These are phyloP conservation scores for Spergularia azorica DNA, from an alignment of 179 eudicot genomes.

Conservation along the genomic window DNA sequence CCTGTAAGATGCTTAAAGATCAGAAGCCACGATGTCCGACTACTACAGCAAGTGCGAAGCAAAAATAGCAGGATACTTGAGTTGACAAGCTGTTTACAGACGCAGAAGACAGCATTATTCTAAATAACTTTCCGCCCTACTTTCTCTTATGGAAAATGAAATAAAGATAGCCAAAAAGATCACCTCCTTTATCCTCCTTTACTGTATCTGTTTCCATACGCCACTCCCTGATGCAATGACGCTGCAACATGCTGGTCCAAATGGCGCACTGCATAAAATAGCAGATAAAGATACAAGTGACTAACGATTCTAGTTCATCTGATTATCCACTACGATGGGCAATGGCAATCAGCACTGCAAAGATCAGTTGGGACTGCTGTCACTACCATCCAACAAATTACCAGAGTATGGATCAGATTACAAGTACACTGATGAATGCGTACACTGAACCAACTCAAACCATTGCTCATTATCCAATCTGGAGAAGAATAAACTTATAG, in stretches of 20 bases:
- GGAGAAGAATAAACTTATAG: neutral
- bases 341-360: neutral
- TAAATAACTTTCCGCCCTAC: neutral
- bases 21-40: neutral
- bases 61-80: neutral
- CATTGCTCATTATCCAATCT: neutral
- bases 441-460: neutral
- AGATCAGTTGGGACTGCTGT: neutral
- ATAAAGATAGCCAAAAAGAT: neutral
- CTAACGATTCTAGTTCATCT: neutral
- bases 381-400: no score
- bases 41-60: neutral
- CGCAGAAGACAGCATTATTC: neutral
- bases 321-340: no score
- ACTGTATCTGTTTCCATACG: neutral
- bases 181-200: neutral
- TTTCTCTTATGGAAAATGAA: neutral
- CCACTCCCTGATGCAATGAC: neutral
- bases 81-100: conserved; percentile 6
- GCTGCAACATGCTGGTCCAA: neutral
- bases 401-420: no score
- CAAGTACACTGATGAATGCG: neutral
- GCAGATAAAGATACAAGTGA: neutral
- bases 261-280: neutral
- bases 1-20: conserved; percentile 2